Conservation (phyloP, 192 early-diverging fungal species). For the Phycomyces blakesleeanus region DNA sequence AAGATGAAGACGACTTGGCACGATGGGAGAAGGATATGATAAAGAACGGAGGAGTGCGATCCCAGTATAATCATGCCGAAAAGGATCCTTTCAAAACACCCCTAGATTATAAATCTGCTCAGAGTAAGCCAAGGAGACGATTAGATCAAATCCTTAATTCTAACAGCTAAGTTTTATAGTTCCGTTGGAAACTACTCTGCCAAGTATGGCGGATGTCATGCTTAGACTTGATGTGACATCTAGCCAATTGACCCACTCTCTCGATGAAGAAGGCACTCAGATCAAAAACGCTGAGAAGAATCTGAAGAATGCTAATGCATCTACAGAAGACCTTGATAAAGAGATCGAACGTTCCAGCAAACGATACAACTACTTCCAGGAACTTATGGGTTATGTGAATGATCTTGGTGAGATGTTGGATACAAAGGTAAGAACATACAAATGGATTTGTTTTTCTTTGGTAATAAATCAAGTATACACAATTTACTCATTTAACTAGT, state of each 20-base stretch:
- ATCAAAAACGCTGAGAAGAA: slow-evolving; percentile 36
- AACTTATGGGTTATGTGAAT: slow-evolving; percentile 40
- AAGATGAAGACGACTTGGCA: slow-evolving; percentile 46
- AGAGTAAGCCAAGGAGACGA: slow-evolving; percentile 16
- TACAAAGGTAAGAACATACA: slow-evolving; percentile 37
- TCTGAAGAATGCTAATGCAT: slow-evolving; percentile 22
- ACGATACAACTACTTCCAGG: slow-evolving; percentile 54
- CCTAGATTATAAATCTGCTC: slow-evolving; percentile 12
- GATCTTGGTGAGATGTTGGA: slow-evolving; percentile 53
- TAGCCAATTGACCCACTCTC: slow-evolving; percentile 22
- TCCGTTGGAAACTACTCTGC: slow-evolving; percentile 35
- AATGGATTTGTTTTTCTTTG: neutral
- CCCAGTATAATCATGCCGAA: neutral
- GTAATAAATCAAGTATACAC: neutral
- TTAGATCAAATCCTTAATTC: slow-evolving; percentile 20
- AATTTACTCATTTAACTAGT: slow-evolving; percentile 25
- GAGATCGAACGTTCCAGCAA: slow-evolving; percentile 36
- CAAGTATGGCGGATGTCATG: slow-evolving; percentile 38
- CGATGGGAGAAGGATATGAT: slow-evolving; percentile 56
- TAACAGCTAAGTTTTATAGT: slow-evolving; percentile 26
- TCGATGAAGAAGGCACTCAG: slow-evolving; percentile 34
- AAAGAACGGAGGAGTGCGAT: slow-evolving; percentile 43
- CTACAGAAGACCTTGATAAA: slow-evolving; percentile 31
- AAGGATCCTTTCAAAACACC: slow-evolving; percentile 26
- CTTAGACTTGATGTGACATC: slow-evolving; percentile 27